phyloP scores from a whole-genome alignment of 805 yeast genomes.

The Groenewaldozyma tartarivorans region DNA sequence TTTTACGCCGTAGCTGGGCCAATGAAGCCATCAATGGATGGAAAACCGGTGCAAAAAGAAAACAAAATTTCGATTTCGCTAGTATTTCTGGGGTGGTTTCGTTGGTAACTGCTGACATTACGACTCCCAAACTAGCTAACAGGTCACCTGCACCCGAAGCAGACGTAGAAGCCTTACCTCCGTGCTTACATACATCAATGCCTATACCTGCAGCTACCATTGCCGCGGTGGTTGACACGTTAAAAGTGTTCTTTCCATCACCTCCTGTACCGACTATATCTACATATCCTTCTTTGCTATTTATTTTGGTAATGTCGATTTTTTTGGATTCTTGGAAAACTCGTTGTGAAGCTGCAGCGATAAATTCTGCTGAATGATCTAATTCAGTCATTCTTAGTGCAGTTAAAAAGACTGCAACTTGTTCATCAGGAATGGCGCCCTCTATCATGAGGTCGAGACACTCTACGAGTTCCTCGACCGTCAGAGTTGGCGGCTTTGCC shows the following conservation, averaged over 20 bases:
- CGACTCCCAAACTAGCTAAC: constrained; percentile 73
- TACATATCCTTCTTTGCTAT: constrained; percentile 42
- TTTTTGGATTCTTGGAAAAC: constrained; percentile 42
- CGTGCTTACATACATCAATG: constrained; percentile 81
- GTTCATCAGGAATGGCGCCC: constrained; percentile 55
- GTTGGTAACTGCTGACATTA: constrained; percentile 57
- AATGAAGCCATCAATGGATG: constrained; percentile 86
- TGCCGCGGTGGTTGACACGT: constrained; percentile 91
- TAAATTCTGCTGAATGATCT: constrained; percentile 72
- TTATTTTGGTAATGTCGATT: constrained; percentile 13
- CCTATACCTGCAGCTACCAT: constrained; percentile 88
- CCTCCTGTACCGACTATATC: constrained; percentile 99
- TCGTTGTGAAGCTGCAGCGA: constrained; percentile 78
- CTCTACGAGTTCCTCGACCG: constrained; percentile 52
- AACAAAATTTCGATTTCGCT: constrained; percentile 45
- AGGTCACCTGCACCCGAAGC: constrained; percentile 91
- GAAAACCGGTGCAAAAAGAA: constrained; percentile 85
- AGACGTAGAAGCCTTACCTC: constrained; percentile 94
- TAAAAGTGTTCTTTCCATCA: constrained; percentile 94
- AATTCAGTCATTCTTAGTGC: constrained; percentile 63
- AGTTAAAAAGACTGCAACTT: constrained; percentile 70
- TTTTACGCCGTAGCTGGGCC: constrained; percentile 60
- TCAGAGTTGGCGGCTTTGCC: constrained; percentile 48
- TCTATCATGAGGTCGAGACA: constrained; percentile 56
- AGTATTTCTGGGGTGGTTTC: constrained; percentile 48